A percentile compares a stretch with the other conserved stretches of the same genome.
Evolutionary conservation across 2,329 filamentous ascomycete genomes (phyloP).

Genomic region (Emergomyces africanus): DNA sequence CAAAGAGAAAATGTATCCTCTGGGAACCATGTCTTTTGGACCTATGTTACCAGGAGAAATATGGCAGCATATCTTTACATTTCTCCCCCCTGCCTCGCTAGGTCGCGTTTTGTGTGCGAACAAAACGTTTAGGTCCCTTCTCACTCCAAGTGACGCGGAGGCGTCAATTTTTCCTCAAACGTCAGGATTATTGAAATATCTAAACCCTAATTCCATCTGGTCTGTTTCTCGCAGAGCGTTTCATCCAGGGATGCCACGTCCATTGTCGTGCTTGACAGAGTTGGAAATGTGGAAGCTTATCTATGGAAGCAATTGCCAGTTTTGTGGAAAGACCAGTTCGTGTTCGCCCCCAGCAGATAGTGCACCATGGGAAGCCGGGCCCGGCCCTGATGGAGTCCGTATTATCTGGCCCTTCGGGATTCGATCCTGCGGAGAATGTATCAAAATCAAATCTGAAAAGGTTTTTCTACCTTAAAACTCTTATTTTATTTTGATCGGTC

Average conservation of each 20-base stretch:
- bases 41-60: slow-evolving; percentile 45
- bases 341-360: slow-evolving; percentile 17
- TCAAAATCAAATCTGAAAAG: slow-evolving; percentile 49
- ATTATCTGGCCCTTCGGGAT: slow-evolving; percentile 61
- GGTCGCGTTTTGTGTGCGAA: slow-evolving; percentile 55
- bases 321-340: slow-evolving; percentile 41
- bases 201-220: slow-evolving; percentile 58
- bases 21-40: slow-evolving; percentile 5
- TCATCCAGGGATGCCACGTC: slow-evolving; percentile 55
- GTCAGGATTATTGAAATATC: slow-evolving; percentile 17
- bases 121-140: slow-evolving; percentile 50
- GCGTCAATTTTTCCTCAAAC: slow-evolving; percentile 21
- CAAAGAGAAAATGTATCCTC: not conserved
- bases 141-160: slow-evolving; percentile 36
- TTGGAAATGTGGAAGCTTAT: slow-evolving; percentile 64
- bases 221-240: slow-evolving; percentile 52
- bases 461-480: slow-evolving; percentile 36
- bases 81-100: slow-evolving; percentile 50
- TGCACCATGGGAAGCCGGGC: slow-evolving; percentile 46
- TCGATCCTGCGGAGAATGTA: slow-evolving; percentile 53
- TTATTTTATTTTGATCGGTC: slow-evolving; percentile 6
- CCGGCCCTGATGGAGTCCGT: slow-evolving; percentile 47
- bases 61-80: slow-evolving; percentile 59
- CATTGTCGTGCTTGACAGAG: slow-evolving; percentile 53
- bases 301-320: slow-evolving; percentile 52